Evolutionary conservation across 805 yeast genomes (phyloP), one percentile per base, ranked within the genome.

Genomic region (Cyberlindnera lachancei): DNA sequence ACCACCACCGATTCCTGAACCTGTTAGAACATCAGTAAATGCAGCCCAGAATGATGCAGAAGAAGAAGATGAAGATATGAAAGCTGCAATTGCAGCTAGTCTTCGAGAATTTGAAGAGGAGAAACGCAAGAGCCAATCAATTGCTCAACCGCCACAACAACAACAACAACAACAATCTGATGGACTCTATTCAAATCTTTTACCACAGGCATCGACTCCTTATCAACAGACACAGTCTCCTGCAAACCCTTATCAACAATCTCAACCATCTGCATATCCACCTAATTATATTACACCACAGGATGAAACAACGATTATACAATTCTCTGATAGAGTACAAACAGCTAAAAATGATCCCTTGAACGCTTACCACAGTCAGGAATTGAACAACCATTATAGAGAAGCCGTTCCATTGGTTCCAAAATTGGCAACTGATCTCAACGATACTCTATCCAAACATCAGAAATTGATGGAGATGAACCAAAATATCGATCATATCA

Each of bases 11-110:
- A 27, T 22, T 8, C 42, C 38, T 18, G 38, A 38, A 26, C 37
- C 35, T 22, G 34, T 12, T 20, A 29, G 38, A 21, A 10, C 28
- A 6, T 17, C 30, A 12, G 18, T 35, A 14, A n/a, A n/a, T n/a
- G n/a, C n/a, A n/a, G n/a, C n/a, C n/a, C n/a, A n/a, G n/a, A n/a
- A n/a, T n/a, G 21, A 37, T 6, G 37, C 55, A 12, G 83, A 74
- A 3, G 86, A 81, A 14, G 83, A 79, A 13, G 95, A 87, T 49
- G 90, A 80, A 23, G 95, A 86, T 23, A 72, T 90, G 76, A 83
- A 77, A 53, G 94, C 92, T 1, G 98, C 97, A 0, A 90, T 92
- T 36, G 95, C 82, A 12, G 95, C 95, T 1, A 85, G 95, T 55
- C 64, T 92, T 40, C 68, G 68, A 33, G 96, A 88, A 37, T 66